phyloP scores from a whole-genome alignment of 2,329 filamentous ascomycete species.

The Neonectria sp. region DNA sequence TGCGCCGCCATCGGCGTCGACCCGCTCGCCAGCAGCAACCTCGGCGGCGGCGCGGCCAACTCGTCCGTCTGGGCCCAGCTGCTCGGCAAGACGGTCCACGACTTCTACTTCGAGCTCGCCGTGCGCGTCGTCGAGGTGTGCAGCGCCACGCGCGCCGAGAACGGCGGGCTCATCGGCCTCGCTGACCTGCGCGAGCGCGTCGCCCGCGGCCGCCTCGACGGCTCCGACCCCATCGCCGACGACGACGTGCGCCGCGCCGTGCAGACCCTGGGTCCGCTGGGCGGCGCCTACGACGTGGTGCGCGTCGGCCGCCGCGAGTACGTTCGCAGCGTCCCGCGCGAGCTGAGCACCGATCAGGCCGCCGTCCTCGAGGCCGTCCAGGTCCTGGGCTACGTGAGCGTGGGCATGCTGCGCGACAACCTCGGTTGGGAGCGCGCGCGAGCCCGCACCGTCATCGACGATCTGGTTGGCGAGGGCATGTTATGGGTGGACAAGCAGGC shows the following conservation, averaged over 20 bases:
- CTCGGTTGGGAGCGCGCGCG: conserved; percentile 87
- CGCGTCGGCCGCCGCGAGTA: conserved; percentile 88
- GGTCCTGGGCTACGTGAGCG: conserved; percentile 89
- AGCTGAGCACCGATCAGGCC: conserved; percentile 94
- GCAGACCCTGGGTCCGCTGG: conserved; percentile 87
- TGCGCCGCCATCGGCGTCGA: conserved; percentile 97
- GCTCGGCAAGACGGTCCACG: conserved; percentile 91
- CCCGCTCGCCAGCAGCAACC: conserved; percentile 76
- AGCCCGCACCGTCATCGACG: conserved; percentile 91
- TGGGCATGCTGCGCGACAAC: conserved; percentile 91
- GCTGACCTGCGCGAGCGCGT: conserved; percentile 85
- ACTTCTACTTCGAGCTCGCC: conserved; percentile 98
- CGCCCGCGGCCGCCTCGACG: conserved; percentile 79
- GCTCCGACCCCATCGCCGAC: conserved; percentile 85
- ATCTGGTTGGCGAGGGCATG: conserved; percentile 89
- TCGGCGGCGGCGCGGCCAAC: conserved; percentile 51
- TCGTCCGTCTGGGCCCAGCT: conserved; percentile 91
- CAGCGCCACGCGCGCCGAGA: conserved; percentile 86
- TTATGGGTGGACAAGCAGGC: conserved; percentile 94
- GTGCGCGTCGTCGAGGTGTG: conserved; percentile 97
- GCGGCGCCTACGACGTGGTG: conserved; percentile 88
- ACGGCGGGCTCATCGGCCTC: conserved; percentile 91
- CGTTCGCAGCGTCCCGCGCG: conserved; percentile 93
- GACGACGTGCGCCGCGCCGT: conserved; percentile 95
- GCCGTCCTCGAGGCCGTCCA: conserved; percentile 93